These are phyloP conservation scores for Xylaria curta DNA, from an alignment of 495 filamentous ascomycete genomes.

Conservation along the genomic window DNA sequence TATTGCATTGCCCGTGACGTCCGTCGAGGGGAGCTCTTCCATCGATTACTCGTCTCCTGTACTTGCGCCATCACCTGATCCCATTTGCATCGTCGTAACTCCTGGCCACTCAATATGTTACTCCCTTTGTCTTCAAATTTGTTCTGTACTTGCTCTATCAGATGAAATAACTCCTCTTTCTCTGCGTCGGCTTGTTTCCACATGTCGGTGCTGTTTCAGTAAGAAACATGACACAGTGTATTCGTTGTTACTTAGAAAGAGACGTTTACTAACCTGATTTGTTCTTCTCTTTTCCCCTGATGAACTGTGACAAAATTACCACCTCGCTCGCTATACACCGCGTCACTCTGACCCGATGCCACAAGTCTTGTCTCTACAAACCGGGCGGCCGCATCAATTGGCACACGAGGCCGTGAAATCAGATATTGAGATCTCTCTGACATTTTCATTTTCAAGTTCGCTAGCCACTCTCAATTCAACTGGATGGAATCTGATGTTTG, in stretches of 20 bases:
- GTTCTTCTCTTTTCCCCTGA: slow-evolving; percentile 10
- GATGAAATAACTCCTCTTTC: slow-evolving; percentile 11
- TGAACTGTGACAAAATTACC: slow-evolving; percentile 8
- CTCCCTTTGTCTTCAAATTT: slow-evolving; percentile 1
- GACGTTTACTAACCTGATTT: slow-evolving; percentile 4
- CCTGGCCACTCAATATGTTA: background rate
- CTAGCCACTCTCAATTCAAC: background rate
- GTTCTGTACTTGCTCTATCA: slow-evolving; percentile 15
- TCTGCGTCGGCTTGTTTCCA: slow-evolving; percentile 19
- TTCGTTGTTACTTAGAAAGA: too few species aligned
- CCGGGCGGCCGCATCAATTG: background rate
- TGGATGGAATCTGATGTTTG: background rate
- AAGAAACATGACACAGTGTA: background rate
- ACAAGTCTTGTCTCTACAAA: slow-evolving; percentile 3
- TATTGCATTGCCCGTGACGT: slow-evolving; percentile 7
- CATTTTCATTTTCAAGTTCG: background rate
- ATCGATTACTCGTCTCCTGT: background rate
- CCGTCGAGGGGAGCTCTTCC: slow-evolving; percentile 12
- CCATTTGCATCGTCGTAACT: slow-evolving; percentile 19
- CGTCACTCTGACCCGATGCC: background rate
- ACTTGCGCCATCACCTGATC: slow-evolving; percentile 16
- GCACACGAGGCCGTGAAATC: background rate
- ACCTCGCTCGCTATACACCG: slow-evolving; percentile 12
- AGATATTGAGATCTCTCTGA: slow-evolving; percentile 14
- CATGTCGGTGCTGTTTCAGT: slow-evolving; percentile 9